A percentile compares a stretch with the other conserved stretches of the same genome.
Evolutionary conservation across 176 grass and related monocot genomes (phyloP).

Genomic region (Dendrocalamus sinicus): DNA sequence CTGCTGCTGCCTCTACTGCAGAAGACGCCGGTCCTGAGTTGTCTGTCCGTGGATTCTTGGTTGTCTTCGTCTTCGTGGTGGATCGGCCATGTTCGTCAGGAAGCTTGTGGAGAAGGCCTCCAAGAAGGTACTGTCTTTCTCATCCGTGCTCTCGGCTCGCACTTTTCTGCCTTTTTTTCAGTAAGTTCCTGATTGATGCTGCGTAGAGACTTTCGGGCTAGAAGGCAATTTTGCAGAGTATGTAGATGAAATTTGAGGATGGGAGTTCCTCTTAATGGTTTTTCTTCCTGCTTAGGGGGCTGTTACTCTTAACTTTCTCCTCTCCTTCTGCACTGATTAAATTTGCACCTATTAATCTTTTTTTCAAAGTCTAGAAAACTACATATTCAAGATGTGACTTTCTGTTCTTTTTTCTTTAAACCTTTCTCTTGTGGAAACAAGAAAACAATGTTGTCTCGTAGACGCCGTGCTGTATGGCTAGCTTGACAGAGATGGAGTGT

Average conservation of each 20-base stretch:
- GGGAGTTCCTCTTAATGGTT: background rate
- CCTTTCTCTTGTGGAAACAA: background rate
- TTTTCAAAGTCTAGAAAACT: background rate
- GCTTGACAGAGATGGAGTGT: constrained; percentile 19
- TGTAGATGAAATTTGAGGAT: background rate
- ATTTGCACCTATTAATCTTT: background rate
- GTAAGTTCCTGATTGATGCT: background rate
- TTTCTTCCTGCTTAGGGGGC: background rate
- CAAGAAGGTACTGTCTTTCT: constrained; percentile 58
- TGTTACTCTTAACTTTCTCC: background rate
- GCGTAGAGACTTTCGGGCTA: background rate
- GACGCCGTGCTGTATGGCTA: constrained; percentile 45
- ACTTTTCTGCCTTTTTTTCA: background rate
- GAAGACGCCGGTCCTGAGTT: background rate
- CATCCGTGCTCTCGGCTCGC: background rate
- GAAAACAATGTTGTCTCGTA: constrained; percentile 43
- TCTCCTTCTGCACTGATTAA: background rate
- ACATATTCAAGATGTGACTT: background rate
- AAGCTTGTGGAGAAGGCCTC: constrained; percentile 85
- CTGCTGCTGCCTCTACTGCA: background rate
- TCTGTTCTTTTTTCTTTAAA: background rate
- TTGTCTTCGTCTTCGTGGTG: background rate
- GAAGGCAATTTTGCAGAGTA: background rate
- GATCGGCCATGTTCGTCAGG: constrained; percentile 75
- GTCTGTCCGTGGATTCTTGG: background rate